A percentile compares a stretch with the other conserved stretches of the same genome.
These are phyloP conservation scores for Prunus davidiana DNA, from an alignment of 306 rosid species.

Conservation along the genomic window DNA sequence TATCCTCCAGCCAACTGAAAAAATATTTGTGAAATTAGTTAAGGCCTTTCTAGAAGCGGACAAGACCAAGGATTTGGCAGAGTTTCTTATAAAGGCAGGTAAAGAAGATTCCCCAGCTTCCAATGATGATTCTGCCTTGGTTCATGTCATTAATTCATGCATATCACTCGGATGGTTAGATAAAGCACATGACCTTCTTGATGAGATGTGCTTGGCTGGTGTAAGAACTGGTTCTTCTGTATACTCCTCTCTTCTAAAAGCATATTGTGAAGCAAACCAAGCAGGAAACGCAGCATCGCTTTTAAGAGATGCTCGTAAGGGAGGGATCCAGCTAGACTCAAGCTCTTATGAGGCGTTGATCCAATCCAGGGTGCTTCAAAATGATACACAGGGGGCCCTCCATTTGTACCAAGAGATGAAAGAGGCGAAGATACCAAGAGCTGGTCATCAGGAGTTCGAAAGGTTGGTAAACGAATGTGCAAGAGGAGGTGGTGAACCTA, in stretches of 20 bases:
- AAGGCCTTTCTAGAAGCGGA: conserved; percentile 70
- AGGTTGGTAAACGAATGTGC: conserved; percentile 39
- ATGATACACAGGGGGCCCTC: conserved; percentile 75
- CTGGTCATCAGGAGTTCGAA: conserved; percentile 43
- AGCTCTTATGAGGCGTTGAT: conserved; percentile 73
- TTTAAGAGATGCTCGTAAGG: conserved; percentile 72
- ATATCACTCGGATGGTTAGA: conserved; percentile 84
- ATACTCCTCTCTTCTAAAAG: conserved; percentile 71
- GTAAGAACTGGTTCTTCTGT: conserved; percentile 56
- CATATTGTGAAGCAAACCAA: conserved; percentile 68
- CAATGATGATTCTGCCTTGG: conserved; percentile 63
- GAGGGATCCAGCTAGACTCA: conserved; percentile 82
- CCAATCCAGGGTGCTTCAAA: conserved; percentile 65
- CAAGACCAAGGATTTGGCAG: conserved; percentile 71
- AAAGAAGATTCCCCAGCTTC: conserved; percentile 70
- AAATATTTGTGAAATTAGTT: conserved; percentile 70
- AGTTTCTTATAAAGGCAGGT: conserved; percentile 69
- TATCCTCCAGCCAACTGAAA: conserved; percentile 75
- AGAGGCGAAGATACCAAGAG: conserved; percentile 62
- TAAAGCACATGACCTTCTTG: conserved; percentile 89
- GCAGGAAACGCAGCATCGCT: conserved; percentile 58
- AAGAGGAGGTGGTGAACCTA: conserved; percentile 42
- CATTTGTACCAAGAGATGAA: conserved; percentile 73
- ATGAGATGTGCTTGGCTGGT: conserved; percentile 85
- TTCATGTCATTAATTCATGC: conserved; percentile 77